phyloP scores from a whole-genome alignment of 768 basidiomycete genomes.

The Lactarius deliciosus region DNA sequence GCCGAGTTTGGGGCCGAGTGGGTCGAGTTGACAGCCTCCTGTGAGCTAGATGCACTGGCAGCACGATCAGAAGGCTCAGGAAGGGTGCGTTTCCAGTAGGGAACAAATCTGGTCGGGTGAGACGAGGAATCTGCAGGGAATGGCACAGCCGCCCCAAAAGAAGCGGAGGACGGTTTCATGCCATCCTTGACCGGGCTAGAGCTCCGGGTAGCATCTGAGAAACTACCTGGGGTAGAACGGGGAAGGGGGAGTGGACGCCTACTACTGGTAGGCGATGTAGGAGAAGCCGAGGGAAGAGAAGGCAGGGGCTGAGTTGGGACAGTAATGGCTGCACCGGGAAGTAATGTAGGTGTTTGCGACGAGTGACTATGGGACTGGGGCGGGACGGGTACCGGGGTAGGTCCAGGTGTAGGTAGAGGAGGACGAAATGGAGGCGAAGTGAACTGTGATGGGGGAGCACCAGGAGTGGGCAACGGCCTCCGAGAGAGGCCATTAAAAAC shows the following conservation, averaged over 20 bases:
- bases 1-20: slow-evolving; percentile 5
- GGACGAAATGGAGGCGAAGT: slow-evolving; percentile 18
- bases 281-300: slow-evolving; percentile 19
- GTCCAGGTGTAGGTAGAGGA: slow-evolving; percentile 29
- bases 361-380: slow-evolving; percentile 15
- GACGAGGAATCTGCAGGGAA: background rate
- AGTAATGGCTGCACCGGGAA: slow-evolving; percentile 5
- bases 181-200: slow-evolving; percentile 27
- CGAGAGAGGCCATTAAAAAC: slow-evolving; percentile 20
- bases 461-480: slow-evolving; percentile 30
- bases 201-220: slow-evolving; percentile 18
- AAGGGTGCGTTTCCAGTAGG: slow-evolving; percentile 31
- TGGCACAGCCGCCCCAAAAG: background rate
- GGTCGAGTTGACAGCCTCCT: slow-evolving; percentile 16
- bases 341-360: slow-evolving; percentile 5
- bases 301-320: slow-evolving; percentile 10
- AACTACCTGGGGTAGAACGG: slow-evolving; percentile 1
- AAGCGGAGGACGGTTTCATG: slow-evolving; percentile 9
- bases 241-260: slow-evolving; percentile 29
- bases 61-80: slow-evolving; percentile 27
- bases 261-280: slow-evolving; percentile 24
- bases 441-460: slow-evolving; percentile 18
- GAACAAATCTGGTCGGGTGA: slow-evolving; percentile 25
- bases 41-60: slow-evolving; percentile 14
- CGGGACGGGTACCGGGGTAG: slow-evolving; percentile 24